Conservation (phyloP, 352 stramenopile genomes). For the Phytophthora macrochlamydospora region DNA sequence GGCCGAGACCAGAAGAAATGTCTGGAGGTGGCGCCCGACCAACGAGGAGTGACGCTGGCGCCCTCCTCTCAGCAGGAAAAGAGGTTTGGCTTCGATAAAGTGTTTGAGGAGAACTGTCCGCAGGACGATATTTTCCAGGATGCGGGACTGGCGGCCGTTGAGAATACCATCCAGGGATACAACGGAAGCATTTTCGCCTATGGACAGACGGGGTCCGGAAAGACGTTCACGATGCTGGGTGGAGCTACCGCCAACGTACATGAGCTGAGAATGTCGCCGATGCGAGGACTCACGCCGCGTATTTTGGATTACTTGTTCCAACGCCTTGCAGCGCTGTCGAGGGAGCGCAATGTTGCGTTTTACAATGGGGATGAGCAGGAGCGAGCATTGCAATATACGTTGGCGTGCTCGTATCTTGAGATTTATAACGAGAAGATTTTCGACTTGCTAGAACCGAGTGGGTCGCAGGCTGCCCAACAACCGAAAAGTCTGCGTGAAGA, state of each 20-base stretch:
- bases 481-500: slow-evolving; percentile 82
- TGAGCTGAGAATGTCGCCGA: slow-evolving; percentile 51
- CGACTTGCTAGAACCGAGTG: slow-evolving; percentile 77
- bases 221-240: slow-evolving; percentile 91
- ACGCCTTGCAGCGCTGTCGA: slow-evolving; percentile 47
- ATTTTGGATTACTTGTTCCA: slow-evolving; percentile 87
- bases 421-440: slow-evolving; percentile 94
- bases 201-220: slow-evolving; percentile 87
- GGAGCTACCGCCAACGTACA: slow-evolving; percentile 37
- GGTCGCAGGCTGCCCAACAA: slow-evolving; percentile 45
- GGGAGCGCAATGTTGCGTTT: slow-evolving; percentile 46
- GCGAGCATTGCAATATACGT: slow-evolving; percentile 52
- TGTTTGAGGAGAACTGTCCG: slow-evolving; percentile 69
- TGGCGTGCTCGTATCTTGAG: slow-evolving; percentile 89
- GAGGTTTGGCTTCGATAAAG: slow-evolving; percentile 83
- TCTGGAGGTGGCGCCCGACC: slow-evolving; percentile 62
- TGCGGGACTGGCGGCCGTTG: slow-evolving; percentile 72
- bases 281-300: slow-evolving; percentile 80
- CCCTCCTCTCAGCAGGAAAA: slow-evolving; percentile 74
- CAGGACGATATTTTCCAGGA: slow-evolving; percentile 87
- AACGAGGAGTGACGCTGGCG: slow-evolving; percentile 63
- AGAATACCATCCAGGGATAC: slow-evolving; percentile 85
- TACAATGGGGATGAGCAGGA: slow-evolving; percentile 34
- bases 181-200: slow-evolving; percentile 92
- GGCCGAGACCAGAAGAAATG: slow-evolving; percentile 43